Percentiles rank a stretch among this genome's conserved stretches.
phyloP scores from a whole-genome alignment of 257 asterid genomes.

The Solanum pennellii region DNA sequence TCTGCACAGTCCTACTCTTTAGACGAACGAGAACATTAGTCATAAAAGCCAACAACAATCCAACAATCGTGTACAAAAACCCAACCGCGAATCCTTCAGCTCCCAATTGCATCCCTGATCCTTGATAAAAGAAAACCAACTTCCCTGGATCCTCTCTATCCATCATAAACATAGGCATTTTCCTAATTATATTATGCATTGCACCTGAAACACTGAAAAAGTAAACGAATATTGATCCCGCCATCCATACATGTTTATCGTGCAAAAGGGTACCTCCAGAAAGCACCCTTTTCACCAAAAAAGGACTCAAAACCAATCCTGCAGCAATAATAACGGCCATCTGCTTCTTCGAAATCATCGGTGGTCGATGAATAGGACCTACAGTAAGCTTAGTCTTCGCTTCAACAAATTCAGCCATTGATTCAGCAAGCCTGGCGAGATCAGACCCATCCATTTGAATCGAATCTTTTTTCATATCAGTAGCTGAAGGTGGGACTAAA shows the following conservation, averaged over 20 bases:
- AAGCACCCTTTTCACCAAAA: constrained; percentile 37
- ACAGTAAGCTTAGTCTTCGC: constrained; percentile 31
- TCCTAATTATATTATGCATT: constrained; percentile 83
- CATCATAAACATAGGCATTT: constrained; percentile 76
- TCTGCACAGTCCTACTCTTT: constrained; percentile 44
- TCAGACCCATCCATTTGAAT: constrained; percentile 69
- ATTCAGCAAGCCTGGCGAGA: constrained; percentile 55
- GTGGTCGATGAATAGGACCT: constrained; percentile 64
- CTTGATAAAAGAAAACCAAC: constrained; percentile 73
- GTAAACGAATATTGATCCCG: constrained; percentile 78
- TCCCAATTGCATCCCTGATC: constrained; percentile 88
- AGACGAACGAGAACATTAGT: constrained; percentile 46
- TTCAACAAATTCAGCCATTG: constrained; percentile 84
- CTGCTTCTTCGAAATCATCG: constrained; percentile 49
- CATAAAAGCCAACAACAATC: constrained; percentile 62
- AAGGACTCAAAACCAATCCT: constrained; percentile 36
- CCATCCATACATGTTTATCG: constrained; percentile 64
- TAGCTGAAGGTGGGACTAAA: constrained; percentile 50
- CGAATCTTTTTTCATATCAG: constrained; percentile 41
- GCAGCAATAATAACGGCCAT: constrained; percentile 18
- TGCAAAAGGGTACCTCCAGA: constrained; percentile 56
- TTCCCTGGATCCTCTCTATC: constrained; percentile 68
- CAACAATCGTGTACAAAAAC: constrained; percentile 74
- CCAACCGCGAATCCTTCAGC: constrained; percentile 85
- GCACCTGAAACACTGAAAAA: constrained; percentile 93